Evolutionary conservation across 352 stramenopile genomes (phyloP), one percentile per base, ranked within the genome.

Genomic region (Phytophthora idaei): DNA sequence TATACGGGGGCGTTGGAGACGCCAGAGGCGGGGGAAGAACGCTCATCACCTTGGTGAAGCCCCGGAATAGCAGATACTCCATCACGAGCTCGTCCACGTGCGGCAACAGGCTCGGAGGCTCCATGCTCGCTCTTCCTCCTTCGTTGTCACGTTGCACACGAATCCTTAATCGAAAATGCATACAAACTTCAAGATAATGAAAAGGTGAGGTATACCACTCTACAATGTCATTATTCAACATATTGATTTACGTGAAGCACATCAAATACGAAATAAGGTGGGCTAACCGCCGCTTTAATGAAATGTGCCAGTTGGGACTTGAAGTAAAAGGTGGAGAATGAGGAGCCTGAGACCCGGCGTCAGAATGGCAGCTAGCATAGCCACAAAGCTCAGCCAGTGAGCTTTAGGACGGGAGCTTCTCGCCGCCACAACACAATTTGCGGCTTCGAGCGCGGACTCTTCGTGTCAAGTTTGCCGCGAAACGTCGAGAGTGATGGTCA

Each of bases 61-160:
- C 87, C 5, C 87, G 76, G 74, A 94, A 94, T 58, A 94, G 82
- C 50, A 94, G 68, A 65, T 94, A 94, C 73, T 94, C 87, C 78
- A 94, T 90, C 61, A 94, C 73, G 32, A 94, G 77, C 73, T 94
- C 87, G 58, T 93, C 87, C 54, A 94, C 84, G 67, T 90, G 85
- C 64, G 87, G 80, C 48, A 94, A 69, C 27, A 91, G 67, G 48
- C 68, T 78, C 50, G 73, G 69, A 34, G 78, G 57, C 53, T 78
- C 56, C 70, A 80, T 78, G 7, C 34, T 68, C 48, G 21, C 44
- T 50, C 32, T 65, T 56, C 34, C 41, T 69, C 34, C 34, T 17
- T 57, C 29, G 58, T 71, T 49, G 41, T 68, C 42, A 47, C 39
- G 62, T 76, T 77, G 59, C 29, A 14, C 48, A n/a, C 64, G 39